Evolutionary conservation across 768 basidiomycete species (phyloP).

Genomic region (Naganishia onofrii): DNA sequence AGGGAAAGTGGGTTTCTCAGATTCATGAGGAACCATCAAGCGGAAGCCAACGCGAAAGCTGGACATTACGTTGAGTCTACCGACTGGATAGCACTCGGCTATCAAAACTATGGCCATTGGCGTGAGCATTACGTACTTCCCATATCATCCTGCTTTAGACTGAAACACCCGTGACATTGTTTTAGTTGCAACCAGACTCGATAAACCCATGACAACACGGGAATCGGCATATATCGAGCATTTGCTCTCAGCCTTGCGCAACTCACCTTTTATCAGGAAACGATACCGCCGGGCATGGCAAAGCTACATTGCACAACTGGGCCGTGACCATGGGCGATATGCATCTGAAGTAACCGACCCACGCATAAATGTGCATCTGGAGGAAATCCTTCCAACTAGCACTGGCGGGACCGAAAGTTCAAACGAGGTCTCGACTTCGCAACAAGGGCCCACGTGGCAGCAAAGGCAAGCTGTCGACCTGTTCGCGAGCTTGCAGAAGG

Average conservation of each 20-base stretch:
- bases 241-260: neutral
- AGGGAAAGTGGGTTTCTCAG: neutral
- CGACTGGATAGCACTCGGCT: neutral
- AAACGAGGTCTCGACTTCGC: neutral
- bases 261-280: neutral
- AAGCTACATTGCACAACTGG: neutral
- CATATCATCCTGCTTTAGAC: neutral
- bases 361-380: neutral
- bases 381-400: neutral
- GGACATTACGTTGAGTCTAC: neutral
- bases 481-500: neutral
- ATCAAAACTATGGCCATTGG: constrained; percentile 12
- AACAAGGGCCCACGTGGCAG: neutral
- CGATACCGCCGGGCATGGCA: neutral
- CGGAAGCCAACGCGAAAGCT: constrained; percentile 7
- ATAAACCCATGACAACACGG: constrained; percentile 5
- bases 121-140: neutral
- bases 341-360: neutral
- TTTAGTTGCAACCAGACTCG: neutral
- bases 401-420: neutral
- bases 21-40: neutral
- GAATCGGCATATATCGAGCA: constrained; percentile 10
- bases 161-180: neutral
- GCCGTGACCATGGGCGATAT: neutral
- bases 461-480: neutral